These are phyloP conservation scores for Colletotrichum lupini DNA, from an alignment of 2,329 filamentous ascomycete species.

Conservation along the genomic window DNA sequence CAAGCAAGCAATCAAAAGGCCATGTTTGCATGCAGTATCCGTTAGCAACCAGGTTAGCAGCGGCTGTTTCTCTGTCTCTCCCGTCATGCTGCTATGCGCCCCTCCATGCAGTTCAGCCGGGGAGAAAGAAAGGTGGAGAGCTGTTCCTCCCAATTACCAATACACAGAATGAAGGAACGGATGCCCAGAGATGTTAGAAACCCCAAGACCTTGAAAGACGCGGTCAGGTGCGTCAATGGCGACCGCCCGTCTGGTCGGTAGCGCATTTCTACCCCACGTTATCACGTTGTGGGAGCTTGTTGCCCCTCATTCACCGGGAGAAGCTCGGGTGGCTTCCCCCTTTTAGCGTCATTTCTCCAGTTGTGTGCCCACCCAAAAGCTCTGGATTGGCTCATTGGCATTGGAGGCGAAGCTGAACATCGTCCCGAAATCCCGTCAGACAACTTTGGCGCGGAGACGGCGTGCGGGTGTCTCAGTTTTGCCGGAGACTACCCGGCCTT, in stretches of 20 bases:
- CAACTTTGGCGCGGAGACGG: not conserved
- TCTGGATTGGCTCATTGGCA: constrained; percentile 18
- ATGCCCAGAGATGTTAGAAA: not conserved
- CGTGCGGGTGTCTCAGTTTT: not conserved
- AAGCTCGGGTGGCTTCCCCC: constrained; percentile 11
- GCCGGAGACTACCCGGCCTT: not conserved
- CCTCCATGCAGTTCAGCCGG: not conserved
- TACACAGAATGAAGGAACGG: not conserved
- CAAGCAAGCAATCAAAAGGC: constrained; percentile 9
- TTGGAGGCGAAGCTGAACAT: constrained; percentile 16
- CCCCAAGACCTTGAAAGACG: not conserved
- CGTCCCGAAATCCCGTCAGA: constrained; percentile 34
- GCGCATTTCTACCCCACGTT: constrained; percentile 25
- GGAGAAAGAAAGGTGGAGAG: not conserved
- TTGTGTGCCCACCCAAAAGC: constrained; percentile 2
- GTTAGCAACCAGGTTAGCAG: constrained; percentile 3
- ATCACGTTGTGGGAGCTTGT: not conserved
- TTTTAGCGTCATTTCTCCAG: constrained; percentile 1
- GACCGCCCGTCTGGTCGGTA: constrained; percentile 2
- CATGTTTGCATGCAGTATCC: constrained; percentile 4
- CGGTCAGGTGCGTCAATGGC: constrained; percentile 3
- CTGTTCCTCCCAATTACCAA: not conserved
- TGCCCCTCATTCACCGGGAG: constrained; percentile 23
- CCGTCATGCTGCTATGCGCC: not conserved
- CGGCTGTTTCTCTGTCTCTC: not conserved